Base-by-base conservation (phyloP, 345 rosid species). In the Linum trigynum region DNA sequence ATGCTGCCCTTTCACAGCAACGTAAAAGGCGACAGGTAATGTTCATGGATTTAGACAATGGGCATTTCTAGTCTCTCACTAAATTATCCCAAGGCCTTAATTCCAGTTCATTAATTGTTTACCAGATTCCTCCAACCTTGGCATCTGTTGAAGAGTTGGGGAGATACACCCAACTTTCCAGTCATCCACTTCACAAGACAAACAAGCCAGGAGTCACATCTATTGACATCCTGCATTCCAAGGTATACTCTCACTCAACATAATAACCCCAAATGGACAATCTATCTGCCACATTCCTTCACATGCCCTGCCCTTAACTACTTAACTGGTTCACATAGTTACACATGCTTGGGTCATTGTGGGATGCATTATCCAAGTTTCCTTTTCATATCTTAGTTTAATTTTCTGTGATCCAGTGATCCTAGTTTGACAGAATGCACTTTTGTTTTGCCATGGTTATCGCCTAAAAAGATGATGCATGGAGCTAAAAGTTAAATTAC, bases 121-220 rank as follows among this genome's bases (percentile, higher is more conserved):
- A 3, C 40, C 75, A 94, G 99, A 79, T 85, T 62, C 82, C 96
- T 71, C 57, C 90, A 69, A 71, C 95, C 14, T 74, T 90, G 81
- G 91, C 92, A 64, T 64, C 95, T 17, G 38, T 78, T 67, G 87
- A 83, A 65, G 86, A 76, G 69, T 55, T 94, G 75, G 92, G 87
- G 91, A 84, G 81, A 71, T 91, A 83, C 73, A 94, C 95, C 55
- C 97, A 90, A 78, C 86, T 94, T 65, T 84, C 95, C 41, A 90
- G 97, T 81, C 95, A 90, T 75, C 99, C 97, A 5, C 92, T 94
- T 73, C 97, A 88, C 76, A 85, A 88, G 76, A 83, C 95, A 56
- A 89, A 67, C 82, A 94, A 82, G 72, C 95, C 96, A 0, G 95
- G 97, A 72, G 82, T 94, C 68, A 55, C 78, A 55, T 88, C 95